These are phyloP conservation scores for Mycena venus DNA, from an alignment of 768 basidiomycete species.

Conservation along the genomic window DNA sequence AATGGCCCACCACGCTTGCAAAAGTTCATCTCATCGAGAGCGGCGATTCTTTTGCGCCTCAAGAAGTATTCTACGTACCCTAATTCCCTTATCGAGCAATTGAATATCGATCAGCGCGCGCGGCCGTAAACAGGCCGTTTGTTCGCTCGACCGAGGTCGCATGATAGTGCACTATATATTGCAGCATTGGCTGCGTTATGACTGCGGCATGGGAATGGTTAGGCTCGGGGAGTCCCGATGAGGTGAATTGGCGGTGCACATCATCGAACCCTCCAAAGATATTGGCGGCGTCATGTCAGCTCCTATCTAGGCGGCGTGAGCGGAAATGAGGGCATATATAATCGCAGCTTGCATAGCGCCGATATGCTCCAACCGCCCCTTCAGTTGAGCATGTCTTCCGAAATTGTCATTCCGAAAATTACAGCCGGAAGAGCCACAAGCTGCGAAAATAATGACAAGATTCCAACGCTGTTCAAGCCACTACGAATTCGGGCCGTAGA, in stretches of 20 bases:
- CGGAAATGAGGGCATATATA: not conserved
- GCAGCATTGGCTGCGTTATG: too few relatives aligned
- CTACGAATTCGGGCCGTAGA: constrained; percentile 65
- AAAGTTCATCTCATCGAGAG: not conserved
- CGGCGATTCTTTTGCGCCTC: too few relatives aligned
- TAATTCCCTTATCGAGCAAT: too few relatives aligned
- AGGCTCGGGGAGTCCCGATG: too few relatives aligned
- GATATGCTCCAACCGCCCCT: too few relatives aligned
- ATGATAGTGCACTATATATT: not conserved
- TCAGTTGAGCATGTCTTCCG: not conserved
- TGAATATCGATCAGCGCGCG: not conserved
- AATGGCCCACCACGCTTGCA: not conserved
- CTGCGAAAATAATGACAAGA: not conserved
- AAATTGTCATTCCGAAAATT: not conserved
- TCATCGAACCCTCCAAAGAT: too few relatives aligned
- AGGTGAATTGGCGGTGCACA: too few relatives aligned
- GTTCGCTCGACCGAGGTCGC: not conserved
- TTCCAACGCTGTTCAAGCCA: constrained; percentile 62
- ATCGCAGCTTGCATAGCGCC: not conserved
- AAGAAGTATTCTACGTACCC: too few relatives aligned
- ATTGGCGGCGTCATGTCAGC: not conserved
- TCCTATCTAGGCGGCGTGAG: constrained; percentile 1
- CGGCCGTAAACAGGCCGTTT: not conserved
- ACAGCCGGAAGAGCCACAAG: not conserved
- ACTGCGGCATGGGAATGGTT: too few relatives aligned